phyloP scores from a whole-genome alignment of 106 monocot species.

The Dendrobium nobile region DNA sequence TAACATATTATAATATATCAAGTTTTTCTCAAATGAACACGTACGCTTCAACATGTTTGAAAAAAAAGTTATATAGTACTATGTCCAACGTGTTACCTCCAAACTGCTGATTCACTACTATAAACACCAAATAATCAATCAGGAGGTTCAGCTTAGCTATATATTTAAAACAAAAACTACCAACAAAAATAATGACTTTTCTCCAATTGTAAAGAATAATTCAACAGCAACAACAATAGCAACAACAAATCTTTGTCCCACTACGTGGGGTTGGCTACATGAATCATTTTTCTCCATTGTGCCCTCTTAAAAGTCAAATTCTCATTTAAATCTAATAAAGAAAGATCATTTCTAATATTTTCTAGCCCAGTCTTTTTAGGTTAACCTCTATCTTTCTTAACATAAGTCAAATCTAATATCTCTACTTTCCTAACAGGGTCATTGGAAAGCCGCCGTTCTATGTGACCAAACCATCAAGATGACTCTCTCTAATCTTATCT shows the following conservation, averaged over 20 bases:
- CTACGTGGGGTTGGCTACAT: too few relatives aligned
- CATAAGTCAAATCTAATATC: too few relatives aligned
- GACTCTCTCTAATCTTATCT: too few relatives aligned
- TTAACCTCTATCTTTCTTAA: too few relatives aligned
- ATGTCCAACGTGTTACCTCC: background rate
- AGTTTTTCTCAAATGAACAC: background rate
- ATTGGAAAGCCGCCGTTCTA: too few relatives aligned
- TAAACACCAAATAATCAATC: background rate
- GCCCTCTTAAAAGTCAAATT: too few relatives aligned
- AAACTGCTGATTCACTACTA: background rate
- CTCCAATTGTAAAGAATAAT: background rate
- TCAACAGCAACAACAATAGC: background rate
- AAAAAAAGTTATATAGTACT: background rate
- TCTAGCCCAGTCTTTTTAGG: too few relatives aligned
- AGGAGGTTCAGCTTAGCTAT: background rate
- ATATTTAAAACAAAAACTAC: background rate
- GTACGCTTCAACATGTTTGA: background rate
- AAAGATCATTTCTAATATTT: too few relatives aligned
- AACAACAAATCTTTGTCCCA: background rate
- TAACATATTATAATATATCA: background rate
- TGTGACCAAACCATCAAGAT: too few relatives aligned
- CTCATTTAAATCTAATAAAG: too few relatives aligned
- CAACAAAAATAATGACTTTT: background rate
- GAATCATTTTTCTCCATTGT: too few relatives aligned
- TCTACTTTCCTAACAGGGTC: too few relatives aligned